Percentiles rank a stretch among this genome's conserved stretches.
phyloP scores from a whole-genome alignment of 805 yeast genomes.

The Metschnikowia amazonensis region DNA sequence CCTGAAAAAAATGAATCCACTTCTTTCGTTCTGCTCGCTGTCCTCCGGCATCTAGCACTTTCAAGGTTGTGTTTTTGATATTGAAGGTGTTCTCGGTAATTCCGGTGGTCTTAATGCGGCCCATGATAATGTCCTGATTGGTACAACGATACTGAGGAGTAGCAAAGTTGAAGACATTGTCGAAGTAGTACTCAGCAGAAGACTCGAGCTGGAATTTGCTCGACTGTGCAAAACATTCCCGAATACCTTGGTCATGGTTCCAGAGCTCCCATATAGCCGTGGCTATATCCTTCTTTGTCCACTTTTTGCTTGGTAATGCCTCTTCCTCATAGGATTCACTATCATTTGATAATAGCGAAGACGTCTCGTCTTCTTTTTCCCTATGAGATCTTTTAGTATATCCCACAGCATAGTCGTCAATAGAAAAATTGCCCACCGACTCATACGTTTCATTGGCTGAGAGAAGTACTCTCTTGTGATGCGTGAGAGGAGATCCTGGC shows the following conservation, averaged over 20 bases:
- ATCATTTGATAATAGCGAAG: constrained; percentile 13
- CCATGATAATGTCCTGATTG: constrained; percentile 81
- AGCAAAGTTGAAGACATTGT: constrained; percentile 62
- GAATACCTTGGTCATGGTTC: constrained; percentile 66
- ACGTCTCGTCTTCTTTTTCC: constrained; percentile 4
- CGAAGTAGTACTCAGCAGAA: constrained; percentile 77
- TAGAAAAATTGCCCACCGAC: constrained; percentile 10
- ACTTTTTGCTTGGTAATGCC: background rate
- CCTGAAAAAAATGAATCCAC: constrained; percentile 94
- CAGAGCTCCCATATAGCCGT: constrained; percentile 67
- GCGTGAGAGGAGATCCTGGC: constrained; percentile 43
- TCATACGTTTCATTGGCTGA: constrained; percentile 38
- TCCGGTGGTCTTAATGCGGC: constrained; percentile 93
- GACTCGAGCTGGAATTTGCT: constrained; percentile 84
- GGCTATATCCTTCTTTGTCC: constrained; percentile 54
- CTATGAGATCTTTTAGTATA: constrained; percentile 10
- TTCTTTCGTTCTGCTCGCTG: constrained; percentile 87
- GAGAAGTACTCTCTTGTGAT: constrained; percentile 48
- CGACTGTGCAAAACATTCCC: constrained; percentile 51
- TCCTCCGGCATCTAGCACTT: constrained; percentile 94
- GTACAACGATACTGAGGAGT: constrained; percentile 62
- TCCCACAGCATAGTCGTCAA: constrained; percentile 17
- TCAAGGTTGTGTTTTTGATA: constrained; percentile 59
- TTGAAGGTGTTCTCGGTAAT: constrained; percentile 81
- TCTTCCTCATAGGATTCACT: constrained; percentile 2